Conservation (phyloP, 129 eudicot species). For the Calendula officinalis region DNA sequence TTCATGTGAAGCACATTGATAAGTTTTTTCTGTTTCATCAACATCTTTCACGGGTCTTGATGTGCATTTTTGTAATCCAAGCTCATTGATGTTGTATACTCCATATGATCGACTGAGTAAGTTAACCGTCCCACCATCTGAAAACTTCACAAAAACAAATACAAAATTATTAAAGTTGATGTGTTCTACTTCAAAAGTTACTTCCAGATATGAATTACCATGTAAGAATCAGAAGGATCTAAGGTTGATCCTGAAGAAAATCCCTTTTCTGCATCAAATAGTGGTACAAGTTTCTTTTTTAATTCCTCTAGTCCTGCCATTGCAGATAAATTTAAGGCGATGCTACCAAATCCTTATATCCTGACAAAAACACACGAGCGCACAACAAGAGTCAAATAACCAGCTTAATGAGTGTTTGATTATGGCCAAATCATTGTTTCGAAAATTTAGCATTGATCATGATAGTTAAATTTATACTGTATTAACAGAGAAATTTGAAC, state of each 20-base stretch:
- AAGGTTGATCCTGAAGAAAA: conserved; percentile 67
- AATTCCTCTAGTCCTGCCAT: conserved; percentile 96
- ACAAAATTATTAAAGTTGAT: neutral
- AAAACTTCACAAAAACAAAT: conserved; percentile 44
- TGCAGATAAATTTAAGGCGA: conserved; percentile 5
- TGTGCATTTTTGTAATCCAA: conserved; percentile 87
- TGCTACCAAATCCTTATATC: conserved; percentile 29
- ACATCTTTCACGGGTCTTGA: conserved; percentile 54
- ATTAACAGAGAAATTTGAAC: neutral
- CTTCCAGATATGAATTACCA: conserved; percentile 33
- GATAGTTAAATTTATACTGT: neutral
- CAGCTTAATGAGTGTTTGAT: conserved; percentile 3
- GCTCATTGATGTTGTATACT: conserved; percentile 91
- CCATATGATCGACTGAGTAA: conserved; percentile 87
- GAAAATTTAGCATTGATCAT: neutral
- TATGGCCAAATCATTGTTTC: neutral
- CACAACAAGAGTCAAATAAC: conserved; percentile 4
- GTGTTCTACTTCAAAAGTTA: neutral
- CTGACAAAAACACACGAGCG: conserved; percentile 14
- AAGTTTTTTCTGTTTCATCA: conserved; percentile 77
- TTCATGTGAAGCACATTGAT: conserved; percentile 88
- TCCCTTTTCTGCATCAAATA: conserved; percentile 98
- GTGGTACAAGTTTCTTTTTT: conserved; percentile 85
- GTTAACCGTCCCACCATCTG: conserved; percentile 89
- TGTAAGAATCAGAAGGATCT: conserved; percentile 78